phyloP scores from a whole-genome alignment of 345 rosid genomes.

The Murraya paniculata region DNA sequence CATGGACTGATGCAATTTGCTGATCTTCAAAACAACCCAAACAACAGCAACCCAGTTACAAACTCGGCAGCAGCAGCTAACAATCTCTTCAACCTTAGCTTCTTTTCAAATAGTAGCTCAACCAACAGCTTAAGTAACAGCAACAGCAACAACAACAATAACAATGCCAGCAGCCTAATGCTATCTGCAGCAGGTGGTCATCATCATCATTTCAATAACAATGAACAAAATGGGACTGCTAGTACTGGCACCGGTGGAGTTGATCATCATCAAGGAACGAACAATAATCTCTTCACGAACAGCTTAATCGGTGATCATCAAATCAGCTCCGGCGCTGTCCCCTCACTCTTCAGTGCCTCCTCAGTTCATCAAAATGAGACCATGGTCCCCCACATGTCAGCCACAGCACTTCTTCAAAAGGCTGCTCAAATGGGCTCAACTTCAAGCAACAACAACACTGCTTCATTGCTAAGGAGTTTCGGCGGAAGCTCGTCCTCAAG shows the following conservation, averaged over 20 bases:
- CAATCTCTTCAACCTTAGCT: conserved; percentile 53
- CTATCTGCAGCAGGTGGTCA: conserved; percentile 18
- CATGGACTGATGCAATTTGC: conserved; percentile 58
- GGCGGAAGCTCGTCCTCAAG: conserved; percentile 26
- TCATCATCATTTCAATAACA: conserved; percentile 29
- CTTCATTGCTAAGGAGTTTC: conserved; percentile 52
- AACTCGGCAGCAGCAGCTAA: conserved; percentile 20
- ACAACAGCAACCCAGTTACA: neutral
- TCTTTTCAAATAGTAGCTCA: conserved; percentile 31
- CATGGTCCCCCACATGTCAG: conserved; percentile 57
- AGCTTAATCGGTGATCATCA: conserved; percentile 41
- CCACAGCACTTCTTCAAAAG: conserved; percentile 79
- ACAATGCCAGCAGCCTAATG: conserved; percentile 32
- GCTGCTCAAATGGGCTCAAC: conserved; percentile 81
- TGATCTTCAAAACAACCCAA: conserved; percentile 26
- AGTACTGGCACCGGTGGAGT: conserved; percentile 16
- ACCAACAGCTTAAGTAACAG: conserved; percentile 28
- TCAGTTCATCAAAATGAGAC: conserved; percentile 42
- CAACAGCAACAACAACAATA: conserved; percentile 27
- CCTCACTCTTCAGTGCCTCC: conserved; percentile 46
- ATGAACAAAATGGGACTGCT: conserved; percentile 27
- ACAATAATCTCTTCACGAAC: conserved; percentile 34
- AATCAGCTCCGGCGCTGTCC: conserved; percentile 36
- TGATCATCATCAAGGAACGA: conserved; percentile 11
- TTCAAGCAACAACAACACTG: conserved; percentile 42